Evolutionary conservation across 1,139 yeast species (phyloP).

Genomic region (Petasospora fabianii): DNA sequence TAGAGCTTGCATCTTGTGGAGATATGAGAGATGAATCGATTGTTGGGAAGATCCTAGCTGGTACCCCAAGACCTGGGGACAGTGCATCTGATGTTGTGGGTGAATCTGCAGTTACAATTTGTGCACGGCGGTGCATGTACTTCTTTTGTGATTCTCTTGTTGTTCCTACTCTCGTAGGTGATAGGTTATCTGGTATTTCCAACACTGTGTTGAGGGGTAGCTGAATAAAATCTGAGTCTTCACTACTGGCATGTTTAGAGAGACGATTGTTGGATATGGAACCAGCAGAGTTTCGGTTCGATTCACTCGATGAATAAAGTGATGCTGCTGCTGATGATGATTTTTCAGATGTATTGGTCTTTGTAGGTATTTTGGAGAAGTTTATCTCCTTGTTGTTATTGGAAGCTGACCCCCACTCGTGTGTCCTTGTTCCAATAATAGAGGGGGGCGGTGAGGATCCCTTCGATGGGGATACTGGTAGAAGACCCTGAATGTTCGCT

Average conservation of each 20-base stretch:
- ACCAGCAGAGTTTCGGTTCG: slow-evolving; percentile 4
- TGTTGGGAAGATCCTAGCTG: slow-evolving; percentile 8
- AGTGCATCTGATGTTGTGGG: background rate
- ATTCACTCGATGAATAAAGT: slow-evolving; percentile 6
- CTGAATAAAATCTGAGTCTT: slow-evolving; percentile 7
- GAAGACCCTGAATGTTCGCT: slow-evolving; percentile 22
- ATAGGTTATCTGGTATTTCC: slow-evolving; percentile 17
- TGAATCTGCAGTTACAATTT: slow-evolving; percentile 21
- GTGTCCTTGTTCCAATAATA: slow-evolving; percentile 37
- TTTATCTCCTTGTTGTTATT: slow-evolving; percentile 7
- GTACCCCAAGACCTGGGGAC: slow-evolving; percentile 5
- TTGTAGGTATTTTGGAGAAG: background rate
- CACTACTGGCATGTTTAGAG: slow-evolving; percentile 2
- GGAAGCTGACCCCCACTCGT: slow-evolving; percentile 34
- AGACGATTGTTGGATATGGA: slow-evolving; percentile 4
- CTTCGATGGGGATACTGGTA: slow-evolving; percentile 20
- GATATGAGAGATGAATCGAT: slow-evolving; percentile 5
- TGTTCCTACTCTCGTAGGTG: slow-evolving; percentile 5
- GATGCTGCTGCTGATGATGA: slow-evolving; percentile 11
- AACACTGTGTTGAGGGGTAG: slow-evolving; percentile 21
- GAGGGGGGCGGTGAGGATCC: slow-evolving; percentile 28
- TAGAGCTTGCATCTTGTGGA: background rate
- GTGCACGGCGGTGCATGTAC: slow-evolving; percentile 24
- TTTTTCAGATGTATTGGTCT: slow-evolving; percentile 3
- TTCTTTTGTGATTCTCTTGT: slow-evolving; percentile 10